These are phyloP conservation scores for Closterium sp. DNA, from an alignment of 139 green algal genomes.

Conservation along the genomic window DNA sequence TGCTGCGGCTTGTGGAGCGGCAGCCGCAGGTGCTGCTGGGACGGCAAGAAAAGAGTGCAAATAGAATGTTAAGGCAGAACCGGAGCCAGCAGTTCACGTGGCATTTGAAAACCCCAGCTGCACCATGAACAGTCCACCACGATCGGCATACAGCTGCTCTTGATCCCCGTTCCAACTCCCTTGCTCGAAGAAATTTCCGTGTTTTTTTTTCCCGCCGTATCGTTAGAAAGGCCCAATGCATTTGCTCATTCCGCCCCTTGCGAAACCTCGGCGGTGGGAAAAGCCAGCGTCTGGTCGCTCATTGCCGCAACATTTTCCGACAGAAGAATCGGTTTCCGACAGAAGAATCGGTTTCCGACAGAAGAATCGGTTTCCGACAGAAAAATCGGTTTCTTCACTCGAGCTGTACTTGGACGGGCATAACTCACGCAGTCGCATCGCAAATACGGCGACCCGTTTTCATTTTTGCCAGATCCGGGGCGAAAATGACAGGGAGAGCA, in stretches of 20 bases:
- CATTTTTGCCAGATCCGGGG: background rate
- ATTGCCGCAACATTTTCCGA: background rate
- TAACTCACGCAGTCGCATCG: no score
- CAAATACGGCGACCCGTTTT: background rate
- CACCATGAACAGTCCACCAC: background rate
- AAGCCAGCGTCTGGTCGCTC: background rate
- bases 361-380: no score
- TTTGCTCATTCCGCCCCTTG: background rate
- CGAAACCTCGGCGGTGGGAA: background rate
- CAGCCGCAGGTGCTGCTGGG: background rate
- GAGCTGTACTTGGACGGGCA: no score
- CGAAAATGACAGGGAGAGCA: background rate
- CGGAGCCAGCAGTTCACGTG: background rate
- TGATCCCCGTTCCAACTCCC: background rate
- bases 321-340: no score
- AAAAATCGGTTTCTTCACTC: no score
- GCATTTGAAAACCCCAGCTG: background rate
- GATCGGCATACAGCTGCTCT: no score
- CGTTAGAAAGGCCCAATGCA: no score
- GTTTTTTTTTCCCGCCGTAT: no score
- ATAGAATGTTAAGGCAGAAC: background rate
- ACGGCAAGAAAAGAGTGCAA: background rate
- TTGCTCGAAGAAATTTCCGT: no score
- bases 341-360: no score
- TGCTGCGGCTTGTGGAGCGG: background rate